These are phyloP conservation scores for Ananas comosus DNA, from an alignment of 176 grass and related monocot genomes.

Conservation along the genomic window DNA sequence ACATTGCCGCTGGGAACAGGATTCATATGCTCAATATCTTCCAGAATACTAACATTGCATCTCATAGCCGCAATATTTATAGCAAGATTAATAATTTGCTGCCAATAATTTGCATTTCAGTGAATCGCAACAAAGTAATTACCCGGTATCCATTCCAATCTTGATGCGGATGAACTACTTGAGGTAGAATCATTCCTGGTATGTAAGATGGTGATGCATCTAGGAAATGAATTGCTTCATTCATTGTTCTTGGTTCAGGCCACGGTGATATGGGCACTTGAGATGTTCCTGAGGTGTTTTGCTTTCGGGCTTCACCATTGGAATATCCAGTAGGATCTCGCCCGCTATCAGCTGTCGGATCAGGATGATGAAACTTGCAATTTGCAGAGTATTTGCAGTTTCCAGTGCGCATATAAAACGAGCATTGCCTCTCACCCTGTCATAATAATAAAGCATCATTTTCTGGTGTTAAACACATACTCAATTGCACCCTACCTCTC, in stretches of 20 bases:
- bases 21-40: too few relatives aligned
- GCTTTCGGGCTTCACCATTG: slow-evolving; percentile 36
- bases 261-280: slow-evolving; percentile 31
- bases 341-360: slow-evolving; percentile 46
- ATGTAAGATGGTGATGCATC: slow-evolving; percentile 48
- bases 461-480: neutral
- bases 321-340: slow-evolving; percentile 36
- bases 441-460: slow-evolving; percentile 2
- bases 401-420: slow-evolving; percentile 87
- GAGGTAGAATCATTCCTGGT: slow-evolving; percentile 52
- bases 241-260: slow-evolving; percentile 43
- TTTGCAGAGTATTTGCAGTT: slow-evolving; percentile 81
- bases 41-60: too few relatives aligned
- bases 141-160: neutral
- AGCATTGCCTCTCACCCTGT: slow-evolving; percentile 79
- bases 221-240: slow-evolving; percentile 46
- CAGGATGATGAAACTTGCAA: slow-evolving; percentile 91
- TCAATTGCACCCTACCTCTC: too few relatives aligned
- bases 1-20: too few relatives aligned
- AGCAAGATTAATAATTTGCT: neutral
- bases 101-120: slow-evolving; percentile 1
- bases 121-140: slow-evolving; percentile 60
- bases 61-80: neutral
- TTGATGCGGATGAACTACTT: slow-evolving; percentile 44
- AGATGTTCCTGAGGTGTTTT: slow-evolving; percentile 37